These are phyloP conservation scores for Claviceps purpurea DNA, from an alignment of 2,329 filamentous ascomycete species.

Conservation along the genomic window DNA sequence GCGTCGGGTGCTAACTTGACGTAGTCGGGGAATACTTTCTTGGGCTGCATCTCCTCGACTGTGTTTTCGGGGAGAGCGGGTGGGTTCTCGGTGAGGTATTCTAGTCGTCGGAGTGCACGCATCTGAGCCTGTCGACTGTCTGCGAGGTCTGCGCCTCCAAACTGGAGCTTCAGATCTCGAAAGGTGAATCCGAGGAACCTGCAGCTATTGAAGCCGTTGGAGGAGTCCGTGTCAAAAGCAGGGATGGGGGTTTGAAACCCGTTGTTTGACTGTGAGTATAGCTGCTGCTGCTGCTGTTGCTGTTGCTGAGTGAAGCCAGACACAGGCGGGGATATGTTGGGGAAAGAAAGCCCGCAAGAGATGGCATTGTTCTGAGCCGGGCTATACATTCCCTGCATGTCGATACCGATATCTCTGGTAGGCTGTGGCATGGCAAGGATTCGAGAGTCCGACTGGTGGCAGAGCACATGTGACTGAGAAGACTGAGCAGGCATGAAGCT, in stretches of 20 bases:
- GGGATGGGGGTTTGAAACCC: background rate
- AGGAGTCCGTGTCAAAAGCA: background rate
- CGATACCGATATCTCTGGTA: background rate
- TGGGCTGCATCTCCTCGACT: slow-evolving; percentile 15
- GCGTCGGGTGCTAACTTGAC: slow-evolving; percentile 8
- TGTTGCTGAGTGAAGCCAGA: background rate
- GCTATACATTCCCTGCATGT: background rate
- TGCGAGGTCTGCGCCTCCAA: background rate
- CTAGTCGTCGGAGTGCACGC: background rate
- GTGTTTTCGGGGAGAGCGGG: slow-evolving; percentile 16
- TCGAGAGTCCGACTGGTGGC: background rate
- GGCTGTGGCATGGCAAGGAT: background rate
- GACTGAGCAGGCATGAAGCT: background rate
- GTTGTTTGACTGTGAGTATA: background rate
- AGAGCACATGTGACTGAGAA: background rate
- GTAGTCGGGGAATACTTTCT: slow-evolving; percentile 11
- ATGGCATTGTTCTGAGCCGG: background rate
- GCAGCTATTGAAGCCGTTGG: background rate
- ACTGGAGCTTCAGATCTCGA: background rate
- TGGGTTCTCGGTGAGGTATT: slow-evolving; percentile 4
- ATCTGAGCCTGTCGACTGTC: background rate
- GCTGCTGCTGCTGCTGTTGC: background rate
- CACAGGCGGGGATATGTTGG: background rate
- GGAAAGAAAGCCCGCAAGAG: background rate
- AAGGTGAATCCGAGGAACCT: background rate